Base-by-base conservation (phyloP, 805 yeast genomes). In the Yarrowia osloensis region DNA sequence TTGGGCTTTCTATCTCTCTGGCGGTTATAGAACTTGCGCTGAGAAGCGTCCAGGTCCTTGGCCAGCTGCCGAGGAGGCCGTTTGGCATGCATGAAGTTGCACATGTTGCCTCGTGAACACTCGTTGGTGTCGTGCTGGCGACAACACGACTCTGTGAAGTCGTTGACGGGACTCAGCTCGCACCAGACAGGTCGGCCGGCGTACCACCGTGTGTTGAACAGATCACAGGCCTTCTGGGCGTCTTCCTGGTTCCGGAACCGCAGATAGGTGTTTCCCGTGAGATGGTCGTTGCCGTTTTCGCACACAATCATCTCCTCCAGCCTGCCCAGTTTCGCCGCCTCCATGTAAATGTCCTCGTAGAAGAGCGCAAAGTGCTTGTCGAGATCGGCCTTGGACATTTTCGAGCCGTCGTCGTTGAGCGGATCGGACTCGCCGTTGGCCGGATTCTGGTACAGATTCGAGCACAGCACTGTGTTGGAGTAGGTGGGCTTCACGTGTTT, bases 61-160 rank as follows among this genome's bases (percentile, higher is more conserved):
- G 80, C 75, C 31, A 87, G 73, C 15, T 75, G 79, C 7, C 73
- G 73, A 2, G 84, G 74, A 0, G 96, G 91, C 42, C 81, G 77
- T 71, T 87, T 81, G 2, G 88, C 82, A 76, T 93, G 98, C 84
- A 91, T 88, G 76, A 90, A 92, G 76, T 93, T 93, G 77, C 98
- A 93, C 73, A 84, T 83, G 35, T 87, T 89, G 1, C 92, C 94
- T 74, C 98, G 82, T n/a, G 82, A 84, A 74, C 98, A 93, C 15
- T 78, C 79, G 26, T 81, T 77, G 1, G 80, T 77, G 42, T 87
- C 90, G 73, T 88, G 88, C 49, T 88, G 88, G 46, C 90, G 81
- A 74, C 98, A 93, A 66, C 85, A 81, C 13, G 96, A 89, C 67
- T 88, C 95, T 52, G 82, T 79, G 71, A 90, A 85, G 73, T 83